phyloP scores from a whole-genome alignment of 805 yeast species.

The Danielozyma ontarioensis region DNA sequence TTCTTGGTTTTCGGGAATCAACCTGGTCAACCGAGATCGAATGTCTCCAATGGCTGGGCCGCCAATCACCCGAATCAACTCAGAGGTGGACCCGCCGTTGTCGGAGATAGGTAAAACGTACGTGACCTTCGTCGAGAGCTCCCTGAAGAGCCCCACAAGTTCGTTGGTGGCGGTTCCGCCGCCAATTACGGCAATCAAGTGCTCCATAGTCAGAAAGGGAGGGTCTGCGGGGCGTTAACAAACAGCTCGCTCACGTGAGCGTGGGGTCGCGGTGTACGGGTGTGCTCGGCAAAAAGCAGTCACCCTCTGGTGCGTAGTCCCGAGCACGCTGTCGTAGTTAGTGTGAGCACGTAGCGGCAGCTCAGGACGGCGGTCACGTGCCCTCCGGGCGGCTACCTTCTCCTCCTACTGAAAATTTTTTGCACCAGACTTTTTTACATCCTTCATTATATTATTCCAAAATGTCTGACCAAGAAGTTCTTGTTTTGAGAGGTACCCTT shows the following conservation, averaged over 20 bases:
- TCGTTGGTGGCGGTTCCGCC: conserved; percentile 90
- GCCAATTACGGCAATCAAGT: conserved; percentile 41
- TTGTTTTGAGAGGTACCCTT: conserved; percentile 99
- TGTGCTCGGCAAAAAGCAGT: conserved; percentile 30
- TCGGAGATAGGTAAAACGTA: conserved; percentile 83
- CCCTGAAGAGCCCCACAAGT: conserved; percentile 53
- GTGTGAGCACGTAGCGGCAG: conserved; percentile 11
- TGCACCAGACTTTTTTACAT: conserved; percentile 7
- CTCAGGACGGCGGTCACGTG: conserved; percentile 5
- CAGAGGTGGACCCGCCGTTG: conserved; percentile 94
- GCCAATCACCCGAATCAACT: conserved; percentile 76
- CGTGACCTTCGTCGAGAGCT: conserved; percentile 41
- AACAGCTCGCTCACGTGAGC: no score
- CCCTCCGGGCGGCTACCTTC: conserved; percentile 1
- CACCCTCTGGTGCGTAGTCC: conserved; percentile 32
- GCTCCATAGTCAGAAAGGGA: not conserved
- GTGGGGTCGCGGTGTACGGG: not conserved
- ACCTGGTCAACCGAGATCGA: conserved; percentile 70
- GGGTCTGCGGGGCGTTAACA: no score
- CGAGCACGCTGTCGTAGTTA: conserved; percentile 29
- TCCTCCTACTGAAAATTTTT: conserved; percentile 11
- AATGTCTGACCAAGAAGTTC: conserved; percentile 89
- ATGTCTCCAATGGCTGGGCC: conserved; percentile 96
- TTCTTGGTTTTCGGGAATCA: conserved; percentile 52
- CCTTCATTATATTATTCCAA: conserved; percentile 8